These are phyloP conservation scores for Sclerotinia sclerotiorum DNA, from an alignment of 2,329 filamentous ascomycete species.

Conservation along the genomic window DNA sequence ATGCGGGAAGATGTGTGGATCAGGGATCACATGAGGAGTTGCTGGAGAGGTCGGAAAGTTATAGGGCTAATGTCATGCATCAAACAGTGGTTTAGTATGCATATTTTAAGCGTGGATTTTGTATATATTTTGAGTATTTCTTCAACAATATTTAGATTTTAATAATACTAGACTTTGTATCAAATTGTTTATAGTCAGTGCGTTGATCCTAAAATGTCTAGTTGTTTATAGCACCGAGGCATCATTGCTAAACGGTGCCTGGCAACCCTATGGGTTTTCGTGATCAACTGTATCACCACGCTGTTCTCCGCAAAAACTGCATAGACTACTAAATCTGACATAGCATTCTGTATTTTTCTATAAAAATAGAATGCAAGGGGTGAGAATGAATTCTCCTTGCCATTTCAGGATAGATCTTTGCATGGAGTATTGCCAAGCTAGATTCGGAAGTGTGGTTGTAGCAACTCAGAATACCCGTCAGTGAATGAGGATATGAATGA, in stretches of 20 bases:
- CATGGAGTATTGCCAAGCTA: background rate
- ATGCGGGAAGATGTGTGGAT: constrained; percentile 54
- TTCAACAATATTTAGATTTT: background rate
- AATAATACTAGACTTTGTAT: constrained; percentile 2
- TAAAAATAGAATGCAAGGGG: background rate
- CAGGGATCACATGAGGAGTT: constrained; percentile 55
- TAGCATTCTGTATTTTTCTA: background rate
- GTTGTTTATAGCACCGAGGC: background rate
- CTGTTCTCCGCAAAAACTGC: background rate
- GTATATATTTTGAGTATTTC: background rate
- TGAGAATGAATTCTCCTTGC: background rate
- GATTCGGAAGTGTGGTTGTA: background rate
- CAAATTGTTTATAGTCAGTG: background rate
- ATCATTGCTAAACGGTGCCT: background rate
- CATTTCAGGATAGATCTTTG: background rate
- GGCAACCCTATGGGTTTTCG: background rate
- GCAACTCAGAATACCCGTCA: background rate
- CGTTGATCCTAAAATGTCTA: background rate
- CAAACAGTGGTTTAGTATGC: constrained; percentile 50
- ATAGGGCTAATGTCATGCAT: constrained; percentile 47
- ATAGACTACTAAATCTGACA: background rate
- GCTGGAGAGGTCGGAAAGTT: constrained; percentile 50
- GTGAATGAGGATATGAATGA: background rate
- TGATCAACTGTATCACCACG: background rate
- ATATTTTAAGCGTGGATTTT: constrained; percentile 44